Conservation (phyloP, 129 eudicot genomes). For the Tagetes patula region DNA sequence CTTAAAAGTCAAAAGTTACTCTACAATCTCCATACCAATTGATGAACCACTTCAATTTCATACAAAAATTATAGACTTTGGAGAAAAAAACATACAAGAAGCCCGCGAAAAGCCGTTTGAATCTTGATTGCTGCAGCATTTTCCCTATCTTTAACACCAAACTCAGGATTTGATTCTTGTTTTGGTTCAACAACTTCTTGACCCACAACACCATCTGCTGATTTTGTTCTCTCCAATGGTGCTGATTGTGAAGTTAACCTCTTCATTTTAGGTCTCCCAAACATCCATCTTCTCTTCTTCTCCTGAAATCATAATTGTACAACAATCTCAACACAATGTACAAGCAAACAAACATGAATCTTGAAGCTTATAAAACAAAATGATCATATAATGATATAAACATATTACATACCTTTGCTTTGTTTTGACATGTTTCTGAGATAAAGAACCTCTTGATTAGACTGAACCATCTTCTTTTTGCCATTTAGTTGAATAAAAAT, state of each 20-base stretch:
- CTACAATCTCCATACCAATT: background rate
- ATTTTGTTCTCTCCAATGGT: conserved; percentile 30
- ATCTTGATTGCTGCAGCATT: conserved; percentile 63
- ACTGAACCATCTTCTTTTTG: conserved; percentile 72
- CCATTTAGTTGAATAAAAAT: conserved; percentile 40
- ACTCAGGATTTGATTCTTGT: conserved; percentile 23
- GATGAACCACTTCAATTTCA: background rate
- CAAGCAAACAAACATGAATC: conserved; percentile 14
- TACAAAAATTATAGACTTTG: background rate
- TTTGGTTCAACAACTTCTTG: conserved; percentile 25
- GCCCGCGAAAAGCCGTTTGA: conserved; percentile 77
- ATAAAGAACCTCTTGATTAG: conserved; percentile 59
- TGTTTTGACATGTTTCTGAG: conserved; percentile 48
- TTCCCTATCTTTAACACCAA: conserved; percentile 31
- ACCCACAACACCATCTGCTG: conserved; percentile 26
- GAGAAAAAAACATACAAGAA: conserved; percentile 50
- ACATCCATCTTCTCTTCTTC: conserved; percentile 61
- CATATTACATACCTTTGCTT: conserved; percentile 44
- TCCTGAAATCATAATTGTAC: conserved; percentile 36
- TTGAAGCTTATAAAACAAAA: conserved; percentile 1
- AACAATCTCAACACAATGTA: conserved; percentile 17
- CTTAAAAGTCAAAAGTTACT: background rate
- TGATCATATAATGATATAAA: background rate
- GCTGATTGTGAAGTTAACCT: conserved; percentile 49
- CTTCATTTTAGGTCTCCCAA: conserved; percentile 51